Conservation (phyloP, 2,329 filamentous ascomycete genomes). For the Aspergillus fischeri region DNA sequence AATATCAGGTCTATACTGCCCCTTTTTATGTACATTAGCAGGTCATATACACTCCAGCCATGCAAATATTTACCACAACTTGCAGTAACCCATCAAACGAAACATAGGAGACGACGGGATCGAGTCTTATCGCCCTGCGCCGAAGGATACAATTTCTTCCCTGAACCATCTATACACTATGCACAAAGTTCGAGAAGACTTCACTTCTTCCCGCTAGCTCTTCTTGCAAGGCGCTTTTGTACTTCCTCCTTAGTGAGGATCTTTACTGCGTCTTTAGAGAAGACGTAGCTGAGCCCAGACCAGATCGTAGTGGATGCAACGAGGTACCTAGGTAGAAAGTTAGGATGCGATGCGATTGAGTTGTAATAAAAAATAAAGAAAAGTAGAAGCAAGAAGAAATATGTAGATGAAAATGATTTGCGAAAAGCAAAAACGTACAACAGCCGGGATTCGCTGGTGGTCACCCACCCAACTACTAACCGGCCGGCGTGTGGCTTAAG, state of each 20-base stretch:
- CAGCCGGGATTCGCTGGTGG: slow-evolving; percentile 46
- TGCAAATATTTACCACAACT: background rate
- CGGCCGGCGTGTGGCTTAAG: slow-evolving; percentile 46
- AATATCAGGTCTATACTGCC: background rate
- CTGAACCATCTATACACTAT: background rate
- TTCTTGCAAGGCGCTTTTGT: slow-evolving; percentile 31
- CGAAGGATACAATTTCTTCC: background rate
- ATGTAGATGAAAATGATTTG: slow-evolving; percentile 6
- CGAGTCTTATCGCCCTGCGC: background rate
- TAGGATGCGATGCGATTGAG: slow-evolving; percentile 3
- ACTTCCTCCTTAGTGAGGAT: slow-evolving; percentile 58
- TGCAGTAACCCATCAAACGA: background rate
- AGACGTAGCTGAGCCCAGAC: slow-evolving; percentile 91
- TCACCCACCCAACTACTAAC: slow-evolving; percentile 49
- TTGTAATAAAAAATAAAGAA: background rate
- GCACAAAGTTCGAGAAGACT: slow-evolving; percentile 6
- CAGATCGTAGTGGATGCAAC: slow-evolving; percentile 88
- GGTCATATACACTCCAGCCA: background rate
- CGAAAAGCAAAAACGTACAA: slow-evolving; percentile 37
- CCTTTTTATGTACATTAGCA: slow-evolving; percentile 1
- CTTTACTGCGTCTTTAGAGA: slow-evolving; percentile 84
- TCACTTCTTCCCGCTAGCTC: slow-evolving; percentile 26
- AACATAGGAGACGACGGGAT: background rate
- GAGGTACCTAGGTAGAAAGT: slow-evolving; percentile 59
- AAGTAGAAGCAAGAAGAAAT: background rate